Conservation (phyloP, 1,284 basidiomycete species). For the Paramarasmius palmivorus region DNA sequence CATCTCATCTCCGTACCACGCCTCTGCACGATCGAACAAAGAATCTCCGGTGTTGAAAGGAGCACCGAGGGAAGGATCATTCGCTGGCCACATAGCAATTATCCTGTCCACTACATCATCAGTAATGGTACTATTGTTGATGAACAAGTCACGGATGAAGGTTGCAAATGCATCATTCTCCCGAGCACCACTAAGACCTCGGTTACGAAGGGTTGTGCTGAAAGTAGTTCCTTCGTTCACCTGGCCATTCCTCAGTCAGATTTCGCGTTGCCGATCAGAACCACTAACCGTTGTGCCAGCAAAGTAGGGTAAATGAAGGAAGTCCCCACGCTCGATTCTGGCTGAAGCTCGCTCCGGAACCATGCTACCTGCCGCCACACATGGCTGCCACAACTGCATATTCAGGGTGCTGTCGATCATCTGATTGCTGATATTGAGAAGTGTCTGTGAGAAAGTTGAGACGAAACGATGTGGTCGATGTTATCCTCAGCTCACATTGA, state of each 20-base stretch:
- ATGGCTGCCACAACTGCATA: conserved; percentile 57
- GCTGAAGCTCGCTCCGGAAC: conserved; percentile 47
- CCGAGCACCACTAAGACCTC: conserved; percentile 34
- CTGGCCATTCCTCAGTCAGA: conserved; percentile 24
- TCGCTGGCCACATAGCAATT: conserved; percentile 43
- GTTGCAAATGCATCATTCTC: conserved; percentile 42
- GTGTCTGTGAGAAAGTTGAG: conserved; percentile 29
- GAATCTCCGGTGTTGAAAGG: conserved; percentile 60
- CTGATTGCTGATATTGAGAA: conserved; percentile 46
- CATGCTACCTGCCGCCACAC: conserved; percentile 54
- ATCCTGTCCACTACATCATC: conserved; percentile 37
- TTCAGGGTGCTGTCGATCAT: conserved; percentile 50
- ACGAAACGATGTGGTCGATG: not conserved
- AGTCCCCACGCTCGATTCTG: conserved; percentile 48
- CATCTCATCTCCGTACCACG: conserved; percentile 61
- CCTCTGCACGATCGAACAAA: conserved; percentile 52
- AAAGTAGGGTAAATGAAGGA: conserved; percentile 54
- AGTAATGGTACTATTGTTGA: conserved; percentile 50
- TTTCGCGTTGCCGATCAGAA: not conserved
- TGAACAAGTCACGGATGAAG: conserved; percentile 46
- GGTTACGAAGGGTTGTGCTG: conserved; percentile 34
- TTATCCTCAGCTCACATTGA: conserved; percentile 37
- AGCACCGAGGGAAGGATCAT: conserved; percentile 39
- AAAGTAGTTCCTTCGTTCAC: conserved; percentile 54
- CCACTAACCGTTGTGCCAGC: conserved; percentile 52